Evolutionary conservation across 768 basidiomycete species (phyloP).

Genomic region (Epithele typhae): DNA sequence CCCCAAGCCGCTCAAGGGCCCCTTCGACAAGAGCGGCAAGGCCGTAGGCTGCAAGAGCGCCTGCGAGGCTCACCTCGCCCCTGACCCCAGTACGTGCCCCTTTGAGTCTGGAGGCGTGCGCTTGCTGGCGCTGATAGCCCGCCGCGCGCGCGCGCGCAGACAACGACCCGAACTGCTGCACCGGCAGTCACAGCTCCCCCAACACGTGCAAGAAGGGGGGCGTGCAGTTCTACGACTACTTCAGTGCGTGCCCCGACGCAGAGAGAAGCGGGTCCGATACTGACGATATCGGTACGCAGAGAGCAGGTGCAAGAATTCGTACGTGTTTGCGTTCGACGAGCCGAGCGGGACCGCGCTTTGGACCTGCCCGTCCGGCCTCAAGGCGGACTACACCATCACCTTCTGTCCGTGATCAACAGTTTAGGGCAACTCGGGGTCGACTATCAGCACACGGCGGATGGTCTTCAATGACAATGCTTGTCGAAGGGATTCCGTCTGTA

Average conservation of each 20-base stretch:
- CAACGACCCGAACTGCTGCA: slow-evolving; percentile 63
- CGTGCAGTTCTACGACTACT: slow-evolving; percentile 39
- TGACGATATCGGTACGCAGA: slow-evolving; percentile 7
- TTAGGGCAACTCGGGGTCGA: too few species aligned
- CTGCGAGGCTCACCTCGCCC: slow-evolving; percentile 34
- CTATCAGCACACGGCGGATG: too few species aligned
- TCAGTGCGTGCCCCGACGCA: slow-evolving; percentile 22
- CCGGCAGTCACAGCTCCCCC: slow-evolving; percentile 46
- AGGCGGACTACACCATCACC: slow-evolving; percentile 26
- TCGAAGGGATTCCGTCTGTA: too few species aligned
- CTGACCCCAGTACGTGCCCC: slow-evolving; percentile 25
- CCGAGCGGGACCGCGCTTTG: slow-evolving; percentile 44
- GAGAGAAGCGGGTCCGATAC: too few species aligned
- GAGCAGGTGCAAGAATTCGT: slow-evolving; percentile 20
- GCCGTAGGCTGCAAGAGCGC: slow-evolving; percentile 41
- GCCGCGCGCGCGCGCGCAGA: too few species aligned
- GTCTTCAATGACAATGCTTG: too few species aligned
- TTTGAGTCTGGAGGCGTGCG: too few species aligned
- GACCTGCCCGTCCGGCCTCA: slow-evolving; percentile 38
- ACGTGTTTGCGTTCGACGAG: slow-evolving; percentile 22
- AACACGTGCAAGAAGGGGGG: slow-evolving; percentile 50
- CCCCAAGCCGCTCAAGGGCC: slow-evolving; percentile 27
- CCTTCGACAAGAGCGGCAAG: slow-evolving; percentile 29
- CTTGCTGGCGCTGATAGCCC: too few species aligned
- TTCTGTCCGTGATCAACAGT: slow-evolving; percentile 30